Conservation (phyloP, 495 filamentous ascomycete genomes). For the Penicillium waksmanii region DNA sequence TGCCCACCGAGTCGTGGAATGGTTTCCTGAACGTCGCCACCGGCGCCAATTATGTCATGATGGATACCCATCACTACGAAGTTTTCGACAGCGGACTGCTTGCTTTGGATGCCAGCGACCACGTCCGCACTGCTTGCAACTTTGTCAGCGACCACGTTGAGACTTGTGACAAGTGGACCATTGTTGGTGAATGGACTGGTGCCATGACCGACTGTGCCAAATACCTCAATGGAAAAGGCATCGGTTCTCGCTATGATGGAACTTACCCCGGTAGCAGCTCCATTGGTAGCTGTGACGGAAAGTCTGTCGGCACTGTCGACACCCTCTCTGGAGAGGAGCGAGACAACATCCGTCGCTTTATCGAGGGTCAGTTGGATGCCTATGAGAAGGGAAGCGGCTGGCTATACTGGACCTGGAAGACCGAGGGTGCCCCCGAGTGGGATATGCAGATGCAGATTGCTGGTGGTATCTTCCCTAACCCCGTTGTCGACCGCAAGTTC, state of each 20-base stretch:
- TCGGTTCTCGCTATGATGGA: constrained; percentile 73
- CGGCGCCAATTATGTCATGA: constrained; percentile 63
- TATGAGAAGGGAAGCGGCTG: constrained; percentile 71
- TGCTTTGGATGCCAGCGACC: constrained; percentile 46
- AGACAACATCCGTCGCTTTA: constrained; percentile 60
- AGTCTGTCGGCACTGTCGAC: constrained; percentile 58
- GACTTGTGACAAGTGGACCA: constrained; percentile 67
- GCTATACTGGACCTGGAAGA: constrained; percentile 88
- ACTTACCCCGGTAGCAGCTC: constrained; percentile 49
- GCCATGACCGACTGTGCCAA: constrained; percentile 76
- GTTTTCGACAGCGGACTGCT: constrained; percentile 66
- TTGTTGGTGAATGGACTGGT: constrained; percentile 73
- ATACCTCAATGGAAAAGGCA: constrained; percentile 69
- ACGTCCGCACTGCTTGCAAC: constrained; percentile 56
- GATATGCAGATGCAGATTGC: constrained; percentile 70
- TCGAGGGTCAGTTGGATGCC: constrained; percentile 75
- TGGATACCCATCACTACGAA: constrained; percentile 72
- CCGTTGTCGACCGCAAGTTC: constrained; percentile 53
- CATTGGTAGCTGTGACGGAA: constrained; percentile 63
- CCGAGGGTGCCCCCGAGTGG: constrained; percentile 87
- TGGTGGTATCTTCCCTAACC: constrained; percentile 65
- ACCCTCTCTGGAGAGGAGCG: constrained; percentile 56
- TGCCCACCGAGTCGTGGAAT: constrained; percentile 66
- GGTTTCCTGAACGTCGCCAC: constrained; percentile 63
- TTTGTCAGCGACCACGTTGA: constrained; percentile 51